Percentiles rank a stretch among this genome's conserved stretches.
Conservation (phyloP, 768 basidiomycete species). For the Pulveroboletus sp. region DNA sequence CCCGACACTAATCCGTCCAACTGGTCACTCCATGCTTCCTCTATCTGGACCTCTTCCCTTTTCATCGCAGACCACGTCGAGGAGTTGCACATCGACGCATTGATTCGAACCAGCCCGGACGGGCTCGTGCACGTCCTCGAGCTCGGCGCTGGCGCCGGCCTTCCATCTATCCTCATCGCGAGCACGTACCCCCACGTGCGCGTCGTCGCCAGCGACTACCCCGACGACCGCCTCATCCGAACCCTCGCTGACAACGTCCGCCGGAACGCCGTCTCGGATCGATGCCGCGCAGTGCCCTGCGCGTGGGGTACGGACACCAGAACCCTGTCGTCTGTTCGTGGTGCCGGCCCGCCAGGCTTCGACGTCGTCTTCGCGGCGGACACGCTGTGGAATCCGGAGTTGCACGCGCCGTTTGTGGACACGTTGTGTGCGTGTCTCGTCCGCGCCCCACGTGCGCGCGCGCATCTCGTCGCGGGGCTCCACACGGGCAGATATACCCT, state of each 20-base stretch:
- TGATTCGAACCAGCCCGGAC: conserved; percentile 12
- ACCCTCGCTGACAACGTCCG: conserved; percentile 56
- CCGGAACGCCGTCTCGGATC: conserved; percentile 43
- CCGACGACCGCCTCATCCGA: conserved; percentile 56
- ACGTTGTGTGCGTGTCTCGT: conserved; percentile 49
- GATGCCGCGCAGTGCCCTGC: conserved; percentile 53
- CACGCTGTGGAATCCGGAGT: conserved; percentile 70
- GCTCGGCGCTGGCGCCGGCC: conserved; percentile 69
- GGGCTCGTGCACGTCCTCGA: conserved; percentile 49
- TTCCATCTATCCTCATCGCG: conserved; percentile 68
- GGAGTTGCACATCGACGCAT: conserved; percentile 38
- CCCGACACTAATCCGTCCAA: conserved; percentile 67
- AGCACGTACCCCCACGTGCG: conserved; percentile 37
- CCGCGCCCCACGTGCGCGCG: conserved; percentile 41
- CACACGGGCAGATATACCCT: conserved; percentile 77
- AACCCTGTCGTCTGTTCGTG: conserved; percentile 13
- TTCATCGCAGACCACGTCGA: conserved; percentile 64
- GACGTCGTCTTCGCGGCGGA: conserved; percentile 72
- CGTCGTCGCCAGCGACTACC: conserved; percentile 67
- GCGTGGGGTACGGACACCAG: conserved; percentile 58
- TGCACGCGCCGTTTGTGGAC: conserved; percentile 51
- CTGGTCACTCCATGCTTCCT: conserved; percentile 75
- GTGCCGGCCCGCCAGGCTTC: conserved; percentile 33
- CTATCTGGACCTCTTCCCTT: conserved; percentile 67
- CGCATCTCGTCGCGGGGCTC: conserved; percentile 67